Percentiles rank a stretch among this genome's conserved stretches.
Conservation (phyloP, 352 stramenopile species). For the Globisporangium canariense region DNA sequence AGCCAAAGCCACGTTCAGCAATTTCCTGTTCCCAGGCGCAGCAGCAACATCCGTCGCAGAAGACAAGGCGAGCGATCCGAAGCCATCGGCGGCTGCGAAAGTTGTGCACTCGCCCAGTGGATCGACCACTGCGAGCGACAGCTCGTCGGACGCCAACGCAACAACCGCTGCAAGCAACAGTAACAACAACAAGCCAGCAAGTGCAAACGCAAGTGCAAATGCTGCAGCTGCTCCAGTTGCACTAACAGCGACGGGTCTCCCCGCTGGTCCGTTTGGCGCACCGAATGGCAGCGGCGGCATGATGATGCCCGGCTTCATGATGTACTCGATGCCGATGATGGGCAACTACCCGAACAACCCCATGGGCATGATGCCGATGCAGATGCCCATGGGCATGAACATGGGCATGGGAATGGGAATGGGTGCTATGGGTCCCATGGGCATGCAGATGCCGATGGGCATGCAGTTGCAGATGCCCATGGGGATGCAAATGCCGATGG, state of each 20-base stretch:
- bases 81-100: not conserved
- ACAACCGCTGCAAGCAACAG: constrained; percentile 9
- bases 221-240: not conserved
- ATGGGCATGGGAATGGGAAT: constrained; percentile 29
- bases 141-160: constrained; percentile 8
- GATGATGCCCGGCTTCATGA: constrained; percentile 84
- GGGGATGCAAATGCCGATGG: constrained; percentile 28
- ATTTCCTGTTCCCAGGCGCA: constrained; percentile 11
- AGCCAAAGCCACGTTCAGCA: constrained; percentile 1
- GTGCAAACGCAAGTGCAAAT: constrained; percentile 1
- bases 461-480: constrained; percentile 33
- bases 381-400: constrained; percentile 23
- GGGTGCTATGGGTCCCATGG: constrained; percentile 22
- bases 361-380: constrained; percentile 47
- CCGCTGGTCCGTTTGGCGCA: constrained; percentile 12
- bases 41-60: not conserved
- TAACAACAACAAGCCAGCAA: constrained; percentile 5
- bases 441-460: constrained; percentile 40
- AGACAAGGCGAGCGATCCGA: not conserved
- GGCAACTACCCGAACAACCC: constrained; percentile 41
- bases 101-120: constrained; percentile 11
- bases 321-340: constrained; percentile 82
- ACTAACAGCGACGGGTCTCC: not conserved
- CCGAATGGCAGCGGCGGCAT: constrained; percentile 31
- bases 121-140: constrained; percentile 16